Percentiles rank a stretch among this genome's conserved stretches.
These are phyloP conservation scores for Gastrodia elata DNA, from an alignment of 106 monocot species.

Conservation along the genomic window DNA sequence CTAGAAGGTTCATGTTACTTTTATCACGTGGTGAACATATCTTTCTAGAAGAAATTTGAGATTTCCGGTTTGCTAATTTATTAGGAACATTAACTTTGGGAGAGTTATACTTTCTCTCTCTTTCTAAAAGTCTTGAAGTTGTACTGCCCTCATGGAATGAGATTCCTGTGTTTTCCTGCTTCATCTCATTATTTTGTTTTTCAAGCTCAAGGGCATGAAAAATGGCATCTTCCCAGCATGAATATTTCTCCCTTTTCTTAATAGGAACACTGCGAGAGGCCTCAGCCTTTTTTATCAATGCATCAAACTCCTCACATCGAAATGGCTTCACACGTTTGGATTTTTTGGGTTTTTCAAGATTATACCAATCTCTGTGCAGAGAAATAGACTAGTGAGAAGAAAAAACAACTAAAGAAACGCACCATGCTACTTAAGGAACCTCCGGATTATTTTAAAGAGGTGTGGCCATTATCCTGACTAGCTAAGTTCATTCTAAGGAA, in stretches of 20 bases:
- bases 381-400: neutral
- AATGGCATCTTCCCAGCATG: conserved; percentile 86
- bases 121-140: conserved; percentile 9
- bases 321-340: conserved; percentile 89
- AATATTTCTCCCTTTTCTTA: conserved; percentile 90
- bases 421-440: neutral
- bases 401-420: neutral
- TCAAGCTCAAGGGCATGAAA: conserved; percentile 93
- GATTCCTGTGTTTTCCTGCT: conserved; percentile 15
- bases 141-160: conserved; percentile 15
- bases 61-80: conserved; percentile 17
- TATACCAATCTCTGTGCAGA: conserved; percentile 79
- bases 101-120: conserved; percentile 16
- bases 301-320: conserved; percentile 87
- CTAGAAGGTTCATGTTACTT: conserved; percentile 6
- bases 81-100: conserved; percentile 12
- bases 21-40: conserved; percentile 12
- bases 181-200: conserved; percentile 33
- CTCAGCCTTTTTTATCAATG: conserved; percentile 85
- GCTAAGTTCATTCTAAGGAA: neutral
- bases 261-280: conserved; percentile 62
- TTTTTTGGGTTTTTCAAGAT: conserved; percentile 91
- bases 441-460: neutral
- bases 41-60: conserved; percentile 23
- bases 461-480: neutral